phyloP scores from a whole-genome alignment of 306 rosid species.

The Casuarina cunninghamiana region DNA sequence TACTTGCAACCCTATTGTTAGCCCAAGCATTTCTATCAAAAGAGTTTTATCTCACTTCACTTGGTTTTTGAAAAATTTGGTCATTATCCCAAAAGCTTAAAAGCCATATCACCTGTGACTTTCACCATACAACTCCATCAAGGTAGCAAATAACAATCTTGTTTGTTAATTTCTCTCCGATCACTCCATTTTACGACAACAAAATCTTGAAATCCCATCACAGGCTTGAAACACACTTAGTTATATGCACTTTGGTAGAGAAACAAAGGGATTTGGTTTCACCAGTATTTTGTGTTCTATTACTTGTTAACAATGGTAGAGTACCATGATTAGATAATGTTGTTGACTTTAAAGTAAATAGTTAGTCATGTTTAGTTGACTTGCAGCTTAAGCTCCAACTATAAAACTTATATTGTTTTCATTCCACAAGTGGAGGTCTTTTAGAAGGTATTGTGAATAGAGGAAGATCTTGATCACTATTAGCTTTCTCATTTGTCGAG shows the following conservation, averaged over 20 bases:
- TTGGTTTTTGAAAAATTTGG: not conserved
- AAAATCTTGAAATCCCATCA: not conserved
- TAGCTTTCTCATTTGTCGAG: not conserved
- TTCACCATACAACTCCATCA: not conserved
- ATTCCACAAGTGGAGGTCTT: not conserved
- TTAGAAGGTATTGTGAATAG: not conserved
- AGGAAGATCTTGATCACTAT: too few relatives aligned
- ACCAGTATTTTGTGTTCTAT: not conserved
- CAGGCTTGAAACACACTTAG: not conserved
- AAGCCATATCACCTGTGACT: not conserved
- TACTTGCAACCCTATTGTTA: too few relatives aligned
- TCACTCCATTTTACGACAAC: not conserved
- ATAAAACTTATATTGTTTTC: not conserved
- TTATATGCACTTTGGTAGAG: not conserved
- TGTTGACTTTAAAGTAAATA: not conserved
- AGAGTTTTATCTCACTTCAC: not conserved
- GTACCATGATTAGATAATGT: not conserved
- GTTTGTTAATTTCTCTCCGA: not conserved
- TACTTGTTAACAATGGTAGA: not conserved
- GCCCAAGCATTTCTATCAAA: not conserved
- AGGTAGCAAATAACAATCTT: not conserved
- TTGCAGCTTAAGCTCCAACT: not conserved
- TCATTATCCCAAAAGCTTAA: not conserved
- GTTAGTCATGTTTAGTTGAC: not conserved
- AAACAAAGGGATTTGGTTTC: not conserved